Evolutionary conservation across 371 early-diverging fungal genomes (phyloP).

Genomic region (Mortierella sp.): DNA sequence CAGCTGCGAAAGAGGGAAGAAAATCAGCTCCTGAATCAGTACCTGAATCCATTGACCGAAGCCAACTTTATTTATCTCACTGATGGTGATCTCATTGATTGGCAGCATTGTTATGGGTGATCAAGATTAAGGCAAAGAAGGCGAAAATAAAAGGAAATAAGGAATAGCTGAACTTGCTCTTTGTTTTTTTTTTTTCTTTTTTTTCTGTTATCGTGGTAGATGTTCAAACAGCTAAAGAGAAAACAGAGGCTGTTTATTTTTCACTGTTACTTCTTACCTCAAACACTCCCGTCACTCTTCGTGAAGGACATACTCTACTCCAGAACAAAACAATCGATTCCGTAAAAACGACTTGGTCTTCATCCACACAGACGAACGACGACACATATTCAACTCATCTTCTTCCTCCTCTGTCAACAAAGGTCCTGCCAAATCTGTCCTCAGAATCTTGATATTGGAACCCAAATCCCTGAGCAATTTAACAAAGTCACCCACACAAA

Average conservation of each 20-base stretch:
- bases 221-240: too few relatives aligned
- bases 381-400: not conserved
- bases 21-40: too few relatives aligned
- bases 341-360: not conserved
- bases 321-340: not conserved
- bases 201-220: too few relatives aligned
- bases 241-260: not conserved
- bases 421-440: not conserved
- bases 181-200: too few relatives aligned
- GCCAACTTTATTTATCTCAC: too few relatives aligned
- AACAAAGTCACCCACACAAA: not conserved
- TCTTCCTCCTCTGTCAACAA: not conserved
- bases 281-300: not conserved
- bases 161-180: too few relatives aligned
- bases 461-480: not conserved
- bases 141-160: too few relatives aligned
- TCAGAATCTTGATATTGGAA: not conserved
- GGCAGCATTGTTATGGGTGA: too few relatives aligned
- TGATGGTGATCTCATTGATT: too few relatives aligned
- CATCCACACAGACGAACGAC: not conserved
- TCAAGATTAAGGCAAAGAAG: too few relatives aligned
- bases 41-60: too few relatives aligned
- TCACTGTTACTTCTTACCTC: not conserved
- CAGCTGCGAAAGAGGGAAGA: too few relatives aligned
- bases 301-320: not conserved